Percentiles rank a stretch among this genome's conserved stretches.
These are phyloP conservation scores for Leptographium wingfieldii DNA, from an alignment of 2,329 filamentous ascomycete genomes.

Conservation along the genomic window DNA sequence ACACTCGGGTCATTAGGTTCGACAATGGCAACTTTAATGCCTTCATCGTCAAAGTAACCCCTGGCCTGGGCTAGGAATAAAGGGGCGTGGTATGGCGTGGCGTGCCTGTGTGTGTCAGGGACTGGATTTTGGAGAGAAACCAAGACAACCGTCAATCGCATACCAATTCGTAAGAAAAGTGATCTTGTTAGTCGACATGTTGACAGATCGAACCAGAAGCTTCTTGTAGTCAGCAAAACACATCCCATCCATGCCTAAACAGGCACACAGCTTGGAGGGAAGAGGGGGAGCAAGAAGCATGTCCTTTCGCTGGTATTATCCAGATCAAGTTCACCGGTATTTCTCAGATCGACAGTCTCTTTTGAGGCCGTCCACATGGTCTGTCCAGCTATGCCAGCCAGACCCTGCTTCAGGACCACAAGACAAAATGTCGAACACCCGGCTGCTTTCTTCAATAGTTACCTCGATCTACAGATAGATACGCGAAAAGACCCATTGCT, in stretches of 20 bases:
- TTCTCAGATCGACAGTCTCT: slow-evolving; percentile 47
- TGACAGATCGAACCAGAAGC: slow-evolving; percentile 28
- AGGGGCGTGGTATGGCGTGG: slow-evolving; percentile 68
- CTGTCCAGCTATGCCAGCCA: not conserved
- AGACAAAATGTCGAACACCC: slow-evolving; percentile 28
- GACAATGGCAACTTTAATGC: slow-evolving; percentile 63
- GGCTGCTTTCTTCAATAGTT: slow-evolving; percentile 34
- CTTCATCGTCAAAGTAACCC: slow-evolving; percentile 63
- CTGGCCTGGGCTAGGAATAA: slow-evolving; percentile 66
- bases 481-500: slow-evolving; percentile 18
- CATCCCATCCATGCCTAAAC: not conserved
- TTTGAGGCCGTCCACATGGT: slow-evolving; percentile 8
- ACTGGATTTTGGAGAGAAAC: not conserved
- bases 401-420: slow-evolving; percentile 17
- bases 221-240: slow-evolving; percentile 6
- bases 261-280: slow-evolving; percentile 3
- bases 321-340: slow-evolving; percentile 70
- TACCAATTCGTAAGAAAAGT: slow-evolving; percentile 79
- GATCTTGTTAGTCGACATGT: slow-evolving; percentile 73
- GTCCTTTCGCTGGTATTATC: slow-evolving; percentile 53
- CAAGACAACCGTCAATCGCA: slow-evolving; percentile 10
- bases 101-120: slow-evolving; percentile 46
- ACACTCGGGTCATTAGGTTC: slow-evolving; percentile 69
- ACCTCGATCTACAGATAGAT: slow-evolving; percentile 29
- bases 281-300: slow-evolving; percentile 51